Evolutionary conservation across 2,329 filamentous ascomycete species (phyloP).

Genomic region (Trichophaea hybrida): DNA sequence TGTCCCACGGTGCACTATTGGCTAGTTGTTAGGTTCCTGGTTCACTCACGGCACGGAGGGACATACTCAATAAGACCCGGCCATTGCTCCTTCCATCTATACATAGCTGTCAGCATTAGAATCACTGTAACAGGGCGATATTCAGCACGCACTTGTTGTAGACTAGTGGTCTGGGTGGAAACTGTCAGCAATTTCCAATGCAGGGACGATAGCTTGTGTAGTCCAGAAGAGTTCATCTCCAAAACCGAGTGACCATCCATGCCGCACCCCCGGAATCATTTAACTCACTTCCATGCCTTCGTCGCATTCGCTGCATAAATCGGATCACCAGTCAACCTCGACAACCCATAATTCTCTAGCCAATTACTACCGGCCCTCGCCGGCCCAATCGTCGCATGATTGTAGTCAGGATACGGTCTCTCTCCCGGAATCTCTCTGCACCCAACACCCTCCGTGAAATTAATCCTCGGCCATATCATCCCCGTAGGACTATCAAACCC

Average conservation of each 20-base stretch:
- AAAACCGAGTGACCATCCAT: not conserved
- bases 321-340: constrained; percentile 31
- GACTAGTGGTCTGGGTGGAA: constrained; percentile 30
- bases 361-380: constrained; percentile 35
- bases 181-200: not conserved
- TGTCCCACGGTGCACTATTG: constrained; percentile 32
- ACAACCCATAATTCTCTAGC: constrained; percentile 34
- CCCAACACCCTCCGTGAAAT: constrained; percentile 29
- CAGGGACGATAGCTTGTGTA: no score
- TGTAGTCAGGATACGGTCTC: constrained; percentile 24
- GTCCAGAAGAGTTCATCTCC: not conserved
- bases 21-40: constrained; percentile 3
- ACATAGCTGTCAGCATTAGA: not conserved
- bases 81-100: constrained; percentile 30
- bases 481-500: constrained; percentile 66
- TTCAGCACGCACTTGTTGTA: constrained; percentile 31
- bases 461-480: constrained; percentile 40
- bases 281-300: constrained; percentile 31
- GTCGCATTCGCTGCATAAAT: constrained; percentile 34
- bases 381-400: constrained; percentile 32
- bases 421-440: constrained; percentile 17
- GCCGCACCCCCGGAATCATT: not conserved
- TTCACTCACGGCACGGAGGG: not conserved
- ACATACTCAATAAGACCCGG: constrained; percentile 32
- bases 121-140: not conserved